Evolutionary conservation across 805 yeast species (phyloP), one percentile per base, ranked within the genome.

Genomic region (Tetrapisispora iriomotensis): DNA sequence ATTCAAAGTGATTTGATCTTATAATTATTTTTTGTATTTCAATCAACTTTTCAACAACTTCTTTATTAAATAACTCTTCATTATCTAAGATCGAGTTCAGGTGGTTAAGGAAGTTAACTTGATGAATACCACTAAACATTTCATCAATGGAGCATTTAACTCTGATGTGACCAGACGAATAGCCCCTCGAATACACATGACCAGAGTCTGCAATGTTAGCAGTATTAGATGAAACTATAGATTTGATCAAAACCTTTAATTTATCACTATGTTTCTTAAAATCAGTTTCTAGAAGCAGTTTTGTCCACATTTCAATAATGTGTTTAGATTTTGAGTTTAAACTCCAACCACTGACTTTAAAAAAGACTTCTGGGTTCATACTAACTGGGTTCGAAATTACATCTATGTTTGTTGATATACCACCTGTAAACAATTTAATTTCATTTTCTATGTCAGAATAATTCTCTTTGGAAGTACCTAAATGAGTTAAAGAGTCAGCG

Each of bases 121-220:
- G 95, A 32, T 74, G 73, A 37, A 92, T 66, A n/a, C 97, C 97
- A 26, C 71, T 62, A 13, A 87, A 59, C 8, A 65, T 52, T 51
- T 90, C 94, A 39, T 68, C 67, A 15, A 87, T 67, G 5, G 76
- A 68, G 39, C 75, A 75, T 15, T 77, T 68, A 1, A 72, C 64
- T 2, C 86, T 76, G 3, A 86, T 60, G 22, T 73, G 70, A 0
- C 95, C 71, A 19, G 75, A 67, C 2, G 94, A 79, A 50, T 66
- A 73, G 5, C 77, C 67, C 48, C 77, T 71, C 2, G 97, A 95
- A 61, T 73, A 88, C 1, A 79, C 65, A 55, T 92, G 96, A 0
- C 98, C 98, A 40, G 82, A 68, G 41, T 88, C 92, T 8, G 95
- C 88, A 37, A 92, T 76, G 6, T 73, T 67, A 51, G 88, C 79